Base-by-base conservation (phyloP, 2,329 filamentous ascomycete species). In the Cladophialophora yegresii region DNA sequence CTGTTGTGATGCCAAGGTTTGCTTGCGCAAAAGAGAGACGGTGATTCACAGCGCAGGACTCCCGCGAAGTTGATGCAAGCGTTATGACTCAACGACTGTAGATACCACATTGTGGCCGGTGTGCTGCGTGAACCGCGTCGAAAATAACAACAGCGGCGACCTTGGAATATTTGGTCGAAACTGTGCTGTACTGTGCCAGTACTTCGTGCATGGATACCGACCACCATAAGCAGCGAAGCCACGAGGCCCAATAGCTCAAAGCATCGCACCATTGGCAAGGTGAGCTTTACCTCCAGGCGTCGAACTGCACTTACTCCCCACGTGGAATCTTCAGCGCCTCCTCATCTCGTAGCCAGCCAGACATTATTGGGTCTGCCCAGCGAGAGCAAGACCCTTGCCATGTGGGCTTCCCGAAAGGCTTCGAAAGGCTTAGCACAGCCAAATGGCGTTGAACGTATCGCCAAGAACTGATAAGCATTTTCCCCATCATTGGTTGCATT, bases 391-490 rank as follows among this genome's bases (percentile, higher is more conserved):
- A 22, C 45, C 22, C n/a, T 32, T 7, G 10, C 20, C 23, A 54
- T 28, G 50, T 26, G 16, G 22, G 13, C 13, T 23, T 26, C 23
- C 30, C 57, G 53, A 22, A 56, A 64, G 50, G 63, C 63, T 66
- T 68, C n/a, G n/a, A n/a, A n/a, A n/a, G n/a, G n/a, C n/a, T n/a
- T n/a, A 62, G 54, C 58, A 50, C 20, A 68, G 63, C 55, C 65
- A 66, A 66, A 22, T n/a, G 30, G 32, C 28, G 10, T 56, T 66
- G 58, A 59, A 26, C 33, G n/a, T 32, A 23, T 50, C 28, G 64
- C 63, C 58, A 66, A 68, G 66, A 40, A 54, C 63, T 66, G 66
- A 68, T 68, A 68, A 68, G 66, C 61, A 62, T 61, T 54, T 49
- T 57, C 63, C 53, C 54, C 58, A 63, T 55, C 28, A 68, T 68